phyloP scores from a whole-genome alignment of 352 stramenopile species.

The Pythium biforme region DNA sequence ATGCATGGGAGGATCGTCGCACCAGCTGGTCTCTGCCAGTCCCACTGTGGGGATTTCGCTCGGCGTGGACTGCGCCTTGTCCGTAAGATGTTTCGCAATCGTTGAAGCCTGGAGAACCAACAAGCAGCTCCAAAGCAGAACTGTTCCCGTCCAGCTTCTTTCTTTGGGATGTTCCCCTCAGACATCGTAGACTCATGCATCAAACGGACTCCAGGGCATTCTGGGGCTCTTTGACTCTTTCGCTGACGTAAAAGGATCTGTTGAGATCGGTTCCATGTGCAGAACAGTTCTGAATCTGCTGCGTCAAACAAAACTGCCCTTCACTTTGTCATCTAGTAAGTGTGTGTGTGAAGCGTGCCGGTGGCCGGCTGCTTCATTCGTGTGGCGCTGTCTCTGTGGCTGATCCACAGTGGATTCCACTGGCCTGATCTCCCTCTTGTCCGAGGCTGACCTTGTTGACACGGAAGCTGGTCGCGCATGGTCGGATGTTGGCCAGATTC shows the following conservation, averaged over 20 bases:
- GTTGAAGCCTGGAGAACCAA: conserved; percentile 9
- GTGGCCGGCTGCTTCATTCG: neutral
- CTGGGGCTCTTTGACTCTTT: too few relatives aligned
- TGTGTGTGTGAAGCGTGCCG: too few relatives aligned
- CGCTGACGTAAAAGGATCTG: too few relatives aligned
- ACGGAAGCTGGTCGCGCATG: neutral
- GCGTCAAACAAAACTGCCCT: too few relatives aligned
- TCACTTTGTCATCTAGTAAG: too few relatives aligned
- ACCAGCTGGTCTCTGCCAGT: neutral
- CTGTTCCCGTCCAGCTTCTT: neutral
- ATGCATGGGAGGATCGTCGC: neutral
- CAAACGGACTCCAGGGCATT: too few relatives aligned
- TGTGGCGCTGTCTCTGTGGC: neutral
- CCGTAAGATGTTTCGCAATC: conserved; percentile 21
- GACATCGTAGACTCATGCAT: too few relatives aligned
- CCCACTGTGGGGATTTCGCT: conserved; percentile 6
- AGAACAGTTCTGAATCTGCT: too few relatives aligned
- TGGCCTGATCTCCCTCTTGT: too few relatives aligned
- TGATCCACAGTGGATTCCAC: neutral
- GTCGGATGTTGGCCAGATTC: neutral
- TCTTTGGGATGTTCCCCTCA: too few relatives aligned
- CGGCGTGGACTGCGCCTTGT: conserved; percentile 5
- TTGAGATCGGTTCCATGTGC: too few relatives aligned
- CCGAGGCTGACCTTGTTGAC: conserved; percentile 1
- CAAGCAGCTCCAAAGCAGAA: neutral